Evolutionary conservation across 2,329 filamentous ascomycete genomes (phyloP), one percentile per base, ranked within the genome.

Genomic region (Aspergillus carbonarius): DNA sequence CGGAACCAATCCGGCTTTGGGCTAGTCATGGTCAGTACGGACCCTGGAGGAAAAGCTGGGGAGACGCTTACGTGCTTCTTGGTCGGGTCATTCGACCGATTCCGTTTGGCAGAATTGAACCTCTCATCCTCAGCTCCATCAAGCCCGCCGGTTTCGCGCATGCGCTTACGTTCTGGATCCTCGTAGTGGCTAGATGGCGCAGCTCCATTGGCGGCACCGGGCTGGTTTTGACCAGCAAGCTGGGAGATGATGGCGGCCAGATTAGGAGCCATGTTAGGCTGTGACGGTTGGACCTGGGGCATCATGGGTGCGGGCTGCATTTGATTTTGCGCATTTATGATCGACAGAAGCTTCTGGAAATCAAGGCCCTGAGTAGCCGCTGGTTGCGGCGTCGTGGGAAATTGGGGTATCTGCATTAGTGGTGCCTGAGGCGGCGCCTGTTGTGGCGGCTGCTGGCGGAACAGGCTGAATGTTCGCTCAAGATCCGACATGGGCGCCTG

Each of bases 1-100:
- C 9, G 78, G 70, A 35, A 80, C 74, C 18, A 76, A 70, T 52
- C 78, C 78, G 58, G 74, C 75, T 60, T 79, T 79, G 53, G 75
- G 76, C 68, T 78, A 60, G 57, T 12, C 4, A 56, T 25, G 37
- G 55, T 68, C 39, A 68, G 65, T 27, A 60, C 35, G 20, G 8
- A 6, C 23, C 3, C 3, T 18, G 47, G 20, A 44, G 27, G 17
- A 27, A 18, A 13, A 13, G 1, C 32, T 3, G 8, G 7, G 2
- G 35, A 25, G 18, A 34, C 40, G 66, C 71, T 67, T 70, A 76
- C 74, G 61, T 78, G 74, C 60, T 73, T 74, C 58, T 75, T 76
- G 54, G 68, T 68, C 9, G 74, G 68, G 5, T 66, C 68, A 57
- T 70, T 72, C 15, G 65, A 65, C 60, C 69, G 72, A 17, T 70